Conservation (phyloP, 2,329 filamentous ascomycete species). For the Penicillium sp. region DNA sequence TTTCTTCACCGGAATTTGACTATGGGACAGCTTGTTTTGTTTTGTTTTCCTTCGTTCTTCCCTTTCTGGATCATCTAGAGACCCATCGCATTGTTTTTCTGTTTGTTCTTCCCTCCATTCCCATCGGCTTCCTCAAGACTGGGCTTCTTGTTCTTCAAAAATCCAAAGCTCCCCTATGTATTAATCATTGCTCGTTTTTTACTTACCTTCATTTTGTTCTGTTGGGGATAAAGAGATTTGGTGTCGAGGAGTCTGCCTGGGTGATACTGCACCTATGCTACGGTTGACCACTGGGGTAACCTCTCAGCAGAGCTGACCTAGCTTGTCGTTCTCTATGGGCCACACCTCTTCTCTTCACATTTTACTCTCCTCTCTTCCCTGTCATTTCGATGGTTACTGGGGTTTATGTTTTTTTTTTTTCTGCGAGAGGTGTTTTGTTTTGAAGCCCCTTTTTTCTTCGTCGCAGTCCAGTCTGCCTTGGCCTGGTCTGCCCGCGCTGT, state of each 20-base stretch:
- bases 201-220: constrained; percentile 15
- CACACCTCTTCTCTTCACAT: neutral
- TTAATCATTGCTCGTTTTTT: constrained; percentile 16
- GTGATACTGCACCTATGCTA: neutral
- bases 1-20: neutral
- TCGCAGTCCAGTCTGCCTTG: constrained; percentile 7
- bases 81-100: constrained; percentile 19
- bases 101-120: constrained; percentile 2
- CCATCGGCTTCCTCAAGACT: constrained; percentile 3
- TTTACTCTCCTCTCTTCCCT: neutral
- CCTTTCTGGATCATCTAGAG: constrained; percentile 22
- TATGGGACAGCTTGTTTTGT: neutral
- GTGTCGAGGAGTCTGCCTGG: constrained; percentile 9
- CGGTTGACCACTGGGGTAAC: no score
- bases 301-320: neutral
- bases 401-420: constrained; percentile 4
- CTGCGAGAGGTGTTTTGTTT: constrained; percentile 10
- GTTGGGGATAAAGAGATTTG: constrained; percentile 7
- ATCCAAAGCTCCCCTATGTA: constrained; percentile 27
- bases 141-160: constrained; percentile 5
- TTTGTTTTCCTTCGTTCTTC: constrained; percentile 8
- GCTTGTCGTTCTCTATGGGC: constrained; percentile 19
- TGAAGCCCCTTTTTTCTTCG: constrained; percentile 10
- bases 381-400: constrained; percentile 5
- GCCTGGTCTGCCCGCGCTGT: constrained; percentile 17